phyloP scores from a whole-genome alignment of 1,284 basidiomycete genomes.

The Inonotus hispidus region DNA sequence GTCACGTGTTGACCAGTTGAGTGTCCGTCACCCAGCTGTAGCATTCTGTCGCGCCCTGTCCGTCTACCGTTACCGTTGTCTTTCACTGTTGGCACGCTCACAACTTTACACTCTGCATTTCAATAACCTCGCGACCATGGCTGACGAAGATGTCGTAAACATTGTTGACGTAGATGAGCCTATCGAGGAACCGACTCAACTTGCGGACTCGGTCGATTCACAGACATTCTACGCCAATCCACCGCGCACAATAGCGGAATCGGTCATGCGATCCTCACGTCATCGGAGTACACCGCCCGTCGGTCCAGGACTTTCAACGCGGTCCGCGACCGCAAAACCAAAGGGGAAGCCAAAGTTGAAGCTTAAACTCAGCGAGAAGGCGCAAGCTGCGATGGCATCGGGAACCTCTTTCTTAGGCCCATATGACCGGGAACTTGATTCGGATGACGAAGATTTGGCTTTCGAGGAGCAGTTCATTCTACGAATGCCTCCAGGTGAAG shows the following conservation, averaged over 20 bases:
- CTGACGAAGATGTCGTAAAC: slow-evolving; percentile 62
- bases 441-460: slow-evolving; percentile 87
- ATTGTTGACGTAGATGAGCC: slow-evolving; percentile 50
- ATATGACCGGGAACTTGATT: slow-evolving; percentile 93
- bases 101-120: background rate
- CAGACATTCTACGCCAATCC: slow-evolving; percentile 13
- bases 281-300: slow-evolving; percentile 23
- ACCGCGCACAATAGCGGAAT: slow-evolving; percentile 12
- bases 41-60: too few species aligned
- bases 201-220: slow-evolving; percentile 20
- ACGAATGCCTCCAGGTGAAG: slow-evolving; percentile 82
- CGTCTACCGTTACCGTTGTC: too few species aligned
- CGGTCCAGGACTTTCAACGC: slow-evolving; percentile 28
- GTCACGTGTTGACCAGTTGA: background rate
- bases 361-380: slow-evolving; percentile 77
- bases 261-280: slow-evolving; percentile 18
- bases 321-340: slow-evolving; percentile 31
- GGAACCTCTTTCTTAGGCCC: slow-evolving; percentile 80
- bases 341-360: slow-evolving; percentile 73
- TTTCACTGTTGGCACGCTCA: too few species aligned
- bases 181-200: slow-evolving; percentile 21
- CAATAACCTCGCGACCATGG: slow-evolving; percentile 19
- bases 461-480: slow-evolving; percentile 99
- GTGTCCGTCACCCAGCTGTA: too few species aligned
- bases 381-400: slow-evolving; percentile 61